Evolutionary conservation across 331 rosid genomes (phyloP), one percentile per base, ranked within the genome.

Genomic region (Rhamnella rubrinervis): DNA sequence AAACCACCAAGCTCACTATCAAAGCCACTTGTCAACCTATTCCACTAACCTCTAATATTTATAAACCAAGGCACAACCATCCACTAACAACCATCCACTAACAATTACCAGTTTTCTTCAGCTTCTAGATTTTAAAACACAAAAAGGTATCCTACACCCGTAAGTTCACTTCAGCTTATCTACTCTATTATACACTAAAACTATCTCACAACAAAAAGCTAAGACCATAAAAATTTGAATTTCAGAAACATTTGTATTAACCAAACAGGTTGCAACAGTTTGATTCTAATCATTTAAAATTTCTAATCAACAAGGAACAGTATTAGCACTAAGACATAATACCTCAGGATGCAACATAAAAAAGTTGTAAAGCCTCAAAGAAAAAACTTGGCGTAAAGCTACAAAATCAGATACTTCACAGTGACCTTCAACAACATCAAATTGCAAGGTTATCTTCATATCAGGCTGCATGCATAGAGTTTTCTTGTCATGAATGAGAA

Each of bases 381-480:
- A 59, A 74, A 91, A 86, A 69, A 81, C 72, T 67, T 68, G 71
- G 35, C 61, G 72, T 59, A 91, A 71, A 74, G 92, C 91, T 55
- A 75, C 47, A 65, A 56, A 76, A 60, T 78, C 82, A 65, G 85
- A 80, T 21, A 70, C 80, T 23, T 68, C 70, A 5, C 44, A 6
- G 52, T 73, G 66, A 28, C 86, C 88, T 61, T 85, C 51, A 67
- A 86, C 82, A 76, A 70, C 80, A 37, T 83, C 89, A 74, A 81
- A 76, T 44, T 38, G 41, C 71, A 91, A 79, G 55, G 79, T 72
- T 61, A 91, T 86, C 72, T 79, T 74, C 81, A 88, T 70, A 57
- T 86, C 88, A 0, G 91, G 78, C 75, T 76, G 77, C 92, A 88
- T 81, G 79, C 87, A 81, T 61, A 75, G 80, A 68, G 76, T 83